Conservation (phyloP, 2,329 filamentous ascomycete species). For the Sporothrix mexicana region DNA sequence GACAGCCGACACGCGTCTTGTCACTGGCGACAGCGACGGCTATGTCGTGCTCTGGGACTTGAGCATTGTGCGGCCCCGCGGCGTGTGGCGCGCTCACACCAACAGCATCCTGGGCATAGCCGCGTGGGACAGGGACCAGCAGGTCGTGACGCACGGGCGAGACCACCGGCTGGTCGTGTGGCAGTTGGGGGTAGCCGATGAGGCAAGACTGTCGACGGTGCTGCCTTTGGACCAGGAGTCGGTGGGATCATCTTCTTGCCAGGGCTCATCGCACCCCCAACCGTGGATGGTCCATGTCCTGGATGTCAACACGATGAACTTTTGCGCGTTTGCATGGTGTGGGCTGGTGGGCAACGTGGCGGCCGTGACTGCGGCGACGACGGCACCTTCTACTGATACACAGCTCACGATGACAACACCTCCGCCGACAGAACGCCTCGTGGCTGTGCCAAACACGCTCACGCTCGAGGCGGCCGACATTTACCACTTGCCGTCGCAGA, state of each 20-base stretch:
- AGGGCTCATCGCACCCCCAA: slow-evolving; percentile 53
- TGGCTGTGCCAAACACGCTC: slow-evolving; percentile 82
- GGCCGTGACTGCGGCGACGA: neutral
- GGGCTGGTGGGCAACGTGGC: slow-evolving; percentile 4
- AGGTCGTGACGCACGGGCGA: slow-evolving; percentile 81
- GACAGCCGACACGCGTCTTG: slow-evolving; percentile 25
- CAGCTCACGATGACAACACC: neutral
- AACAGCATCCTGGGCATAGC: slow-evolving; percentile 76
- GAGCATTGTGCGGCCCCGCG: slow-evolving; percentile 76
- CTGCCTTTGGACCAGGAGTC: slow-evolving; percentile 69
- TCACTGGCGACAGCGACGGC: slow-evolving; percentile 41
- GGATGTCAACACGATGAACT: slow-evolving; percentile 91
- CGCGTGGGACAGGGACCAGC: slow-evolving; percentile 70
- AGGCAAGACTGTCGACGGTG: slow-evolving; percentile 67
- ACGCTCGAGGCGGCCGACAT: slow-evolving; percentile 81
- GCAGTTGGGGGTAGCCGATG: slow-evolving; percentile 69
- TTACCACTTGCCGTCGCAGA: slow-evolving; percentile 78
- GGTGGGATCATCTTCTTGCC: neutral
- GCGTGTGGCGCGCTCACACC: slow-evolving; percentile 85
- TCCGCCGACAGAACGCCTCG: slow-evolving; percentile 47
- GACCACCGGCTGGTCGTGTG: slow-evolving; percentile 88
- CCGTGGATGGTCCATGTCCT: slow-evolving; percentile 89
- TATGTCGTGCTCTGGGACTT: slow-evolving; percentile 79
- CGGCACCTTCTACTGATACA: neutral
- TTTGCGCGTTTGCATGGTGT: slow-evolving; percentile 80